These are phyloP conservation scores for Chrysosporium queenslandicum DNA, from an alignment of 2,329 filamentous ascomycete genomes.

Conservation along the genomic window DNA sequence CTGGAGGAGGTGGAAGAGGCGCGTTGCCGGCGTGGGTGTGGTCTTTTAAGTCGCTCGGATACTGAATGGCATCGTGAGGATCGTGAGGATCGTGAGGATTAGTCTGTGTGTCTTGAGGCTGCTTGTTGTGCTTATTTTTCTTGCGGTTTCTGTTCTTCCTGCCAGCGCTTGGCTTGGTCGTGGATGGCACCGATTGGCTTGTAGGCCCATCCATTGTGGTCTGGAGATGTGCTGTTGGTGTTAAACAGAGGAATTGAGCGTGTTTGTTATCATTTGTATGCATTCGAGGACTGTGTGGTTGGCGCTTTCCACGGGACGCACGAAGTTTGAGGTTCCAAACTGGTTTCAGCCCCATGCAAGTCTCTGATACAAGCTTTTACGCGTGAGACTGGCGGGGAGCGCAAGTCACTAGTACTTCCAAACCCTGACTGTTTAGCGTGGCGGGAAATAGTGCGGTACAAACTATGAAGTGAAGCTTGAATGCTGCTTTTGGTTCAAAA, in stretches of 20 bases:
- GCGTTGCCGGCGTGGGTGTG: not conserved
- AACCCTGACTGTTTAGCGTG: not conserved
- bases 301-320: too few species aligned
- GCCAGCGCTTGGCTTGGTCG: not conserved
- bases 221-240: not conserved
- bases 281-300: too few species aligned
- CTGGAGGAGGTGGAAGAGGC: not conserved
- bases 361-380: not conserved
- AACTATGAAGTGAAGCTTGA: not conserved
- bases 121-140: not conserved
- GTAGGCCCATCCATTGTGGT: not conserved
- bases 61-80: not conserved
- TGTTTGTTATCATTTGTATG: too few species aligned
- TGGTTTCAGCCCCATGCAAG: not conserved
- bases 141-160: slow-evolving; percentile 3
- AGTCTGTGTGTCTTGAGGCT: not conserved
- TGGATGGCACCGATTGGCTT: not conserved
- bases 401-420: not conserved
- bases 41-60: not conserved
- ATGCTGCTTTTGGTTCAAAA: not conserved
- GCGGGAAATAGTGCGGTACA: not conserved
- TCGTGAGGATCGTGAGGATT: too few species aligned
- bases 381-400: not conserved
- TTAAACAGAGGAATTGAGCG: not conserved
- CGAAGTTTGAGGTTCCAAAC: not conserved